Base-by-base conservation (phyloP, 257 asterid genomes). In the Datura wrightii region DNA sequence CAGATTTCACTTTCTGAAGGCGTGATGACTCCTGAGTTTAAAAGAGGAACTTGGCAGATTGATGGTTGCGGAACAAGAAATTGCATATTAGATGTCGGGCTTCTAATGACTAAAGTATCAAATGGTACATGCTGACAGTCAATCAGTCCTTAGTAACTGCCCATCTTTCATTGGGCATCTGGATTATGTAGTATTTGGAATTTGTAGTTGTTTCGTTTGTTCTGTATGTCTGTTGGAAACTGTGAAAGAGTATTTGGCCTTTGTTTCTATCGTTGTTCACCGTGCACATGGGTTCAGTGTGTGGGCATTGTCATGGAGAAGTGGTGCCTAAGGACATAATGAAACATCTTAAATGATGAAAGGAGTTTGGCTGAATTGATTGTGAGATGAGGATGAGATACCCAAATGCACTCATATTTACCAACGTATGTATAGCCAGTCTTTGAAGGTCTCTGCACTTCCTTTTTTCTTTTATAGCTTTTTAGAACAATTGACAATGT, bases 1-100 rank as follows among this genome's bases (percentile, higher is more conserved):
- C 74, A 36, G 48, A 36, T 66, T 66, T 66, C 74, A 66, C 74
- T 66, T 66, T 36, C 48, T 66, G 19, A 66, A 42, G 74, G 24
- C 2, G 13, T 66, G 48, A 24, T 6, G n/a, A 13, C 48, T 66
- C 19, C 48, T 14, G 48, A 66, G 24, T 66, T 66, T 15, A 6
- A 66, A 66, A 66, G 74, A 65, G 72, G 42, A n/a, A 37, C 48
- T 6, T 66, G 24, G 48, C 74, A 66, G 72, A 36, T 65, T 66
- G 24, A 66, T 36, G 74, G 48, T 66, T 66, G 48, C 16, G 48
- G 48, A 66, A 66, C 48, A 14, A 66, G 19, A 63, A 66, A 66
- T 18, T 66, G 74, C 48, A 36, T 36, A 36, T 66, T 36, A 66
- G 74, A 36, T 66, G 71, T 36, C 10, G 19, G 46, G 74, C 11